Percentiles rank a stretch among this genome's conserved stretches.
phyloP scores from a whole-genome alignment of 352 stramenopile genomes.

The Blastocystis sp. region DNA sequence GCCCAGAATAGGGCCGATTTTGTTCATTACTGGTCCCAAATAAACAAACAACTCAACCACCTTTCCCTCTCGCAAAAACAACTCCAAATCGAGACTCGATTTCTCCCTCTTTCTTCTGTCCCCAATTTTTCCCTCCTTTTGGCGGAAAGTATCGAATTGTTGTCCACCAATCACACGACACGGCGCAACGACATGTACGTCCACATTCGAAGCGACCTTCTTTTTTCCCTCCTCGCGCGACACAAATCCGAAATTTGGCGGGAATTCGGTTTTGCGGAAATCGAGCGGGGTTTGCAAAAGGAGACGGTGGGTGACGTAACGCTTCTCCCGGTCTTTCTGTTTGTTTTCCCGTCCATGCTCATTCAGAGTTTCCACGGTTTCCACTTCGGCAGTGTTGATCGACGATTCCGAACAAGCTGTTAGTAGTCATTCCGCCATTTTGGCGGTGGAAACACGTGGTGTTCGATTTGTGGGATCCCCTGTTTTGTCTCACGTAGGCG shows the following conservation, averaged over 20 bases:
- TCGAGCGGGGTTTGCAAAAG: background rate
- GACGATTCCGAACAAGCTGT: background rate
- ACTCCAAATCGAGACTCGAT: background rate
- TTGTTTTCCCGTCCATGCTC: background rate
- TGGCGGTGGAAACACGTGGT: conserved; percentile 26
- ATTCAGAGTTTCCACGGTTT: conserved; percentile 3
- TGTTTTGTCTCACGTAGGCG: background rate
- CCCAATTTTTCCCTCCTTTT: conserved; percentile 14
- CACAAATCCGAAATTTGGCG: conserved; percentile 4
- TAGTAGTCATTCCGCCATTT: background rate
- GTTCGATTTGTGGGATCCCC: background rate
- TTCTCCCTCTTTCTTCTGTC: background rate
- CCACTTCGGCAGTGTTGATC: background rate
- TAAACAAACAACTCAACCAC: background rate
- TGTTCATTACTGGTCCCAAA: background rate
- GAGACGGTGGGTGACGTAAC: background rate
- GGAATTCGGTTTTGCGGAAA: background rate
- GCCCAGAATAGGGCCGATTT: background rate
- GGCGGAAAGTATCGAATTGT: conserved; percentile 13
- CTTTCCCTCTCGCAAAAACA: conserved; percentile 19
- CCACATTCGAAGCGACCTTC: background rate
- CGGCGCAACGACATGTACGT: background rate
- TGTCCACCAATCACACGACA: background rate
- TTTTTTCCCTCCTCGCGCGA: background rate
- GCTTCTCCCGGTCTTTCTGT: conserved; percentile 31